A percentile compares a stretch with the other conserved stretches of the same genome.
Evolutionary conservation across 306 rosid species (phyloP).

Genomic region (Vachellia pachyceras): DNA sequence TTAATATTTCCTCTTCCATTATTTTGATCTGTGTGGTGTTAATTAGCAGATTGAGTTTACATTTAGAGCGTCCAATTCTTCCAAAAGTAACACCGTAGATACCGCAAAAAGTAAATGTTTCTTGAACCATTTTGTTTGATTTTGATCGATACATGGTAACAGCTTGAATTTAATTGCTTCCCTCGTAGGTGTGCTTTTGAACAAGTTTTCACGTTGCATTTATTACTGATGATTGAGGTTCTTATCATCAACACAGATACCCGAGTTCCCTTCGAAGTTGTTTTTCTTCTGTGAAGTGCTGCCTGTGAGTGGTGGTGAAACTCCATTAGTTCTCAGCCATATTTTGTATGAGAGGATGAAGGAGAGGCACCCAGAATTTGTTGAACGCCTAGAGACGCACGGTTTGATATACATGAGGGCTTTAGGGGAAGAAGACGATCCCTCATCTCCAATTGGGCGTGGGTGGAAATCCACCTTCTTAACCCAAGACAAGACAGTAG

Average conservation of each 20-base stretch:
- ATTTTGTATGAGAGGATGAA: conserved; percentile 73
- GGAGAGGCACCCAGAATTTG: conserved; percentile 74
- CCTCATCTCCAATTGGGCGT: conserved; percentile 85
- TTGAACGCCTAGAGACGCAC: conserved; percentile 62
- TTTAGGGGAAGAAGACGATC: conserved; percentile 75
- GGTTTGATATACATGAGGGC: conserved; percentile 76
- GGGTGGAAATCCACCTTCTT: conserved; percentile 99
- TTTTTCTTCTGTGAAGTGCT: conserved; percentile 90
- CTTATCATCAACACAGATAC: conserved; percentile 53
- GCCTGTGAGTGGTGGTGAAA: conserved; percentile 82
- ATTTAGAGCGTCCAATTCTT: too few species aligned
- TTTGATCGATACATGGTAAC: neutral
- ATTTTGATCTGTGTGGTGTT: too few species aligned
- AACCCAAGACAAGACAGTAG: conserved; percentile 69
- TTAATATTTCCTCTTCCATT: too few species aligned
- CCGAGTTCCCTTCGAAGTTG: conserved; percentile 76
- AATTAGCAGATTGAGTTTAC: too few species aligned
- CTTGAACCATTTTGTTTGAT: neutral
- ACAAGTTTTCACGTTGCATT: neutral
- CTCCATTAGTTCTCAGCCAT: conserved; percentile 88
- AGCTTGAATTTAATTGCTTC: neutral
- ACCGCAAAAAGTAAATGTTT: too few species aligned
- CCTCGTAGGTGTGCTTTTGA: neutral
- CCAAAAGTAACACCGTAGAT: too few species aligned
- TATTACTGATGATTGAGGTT: neutral